Conservation (phyloP, 805 yeast species). For the Limtongia smithiae region DNA sequence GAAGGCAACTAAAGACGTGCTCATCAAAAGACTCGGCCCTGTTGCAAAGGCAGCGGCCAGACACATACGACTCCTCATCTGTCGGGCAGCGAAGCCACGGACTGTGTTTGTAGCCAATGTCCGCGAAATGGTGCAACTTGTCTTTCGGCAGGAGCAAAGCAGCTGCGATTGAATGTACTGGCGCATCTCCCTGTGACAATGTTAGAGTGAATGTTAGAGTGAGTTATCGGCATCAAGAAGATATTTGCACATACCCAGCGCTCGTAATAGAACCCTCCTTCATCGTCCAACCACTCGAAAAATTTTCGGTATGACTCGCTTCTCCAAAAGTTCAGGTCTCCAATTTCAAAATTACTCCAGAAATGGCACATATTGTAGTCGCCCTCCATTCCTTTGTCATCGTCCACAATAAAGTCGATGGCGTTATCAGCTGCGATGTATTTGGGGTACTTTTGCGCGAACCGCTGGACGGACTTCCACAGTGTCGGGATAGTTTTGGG, state of each 20-base stretch:
- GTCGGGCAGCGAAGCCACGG: constrained; percentile 43
- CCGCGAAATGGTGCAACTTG: constrained; percentile 56
- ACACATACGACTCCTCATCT: constrained; percentile 26
- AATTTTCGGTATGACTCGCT: constrained; percentile 50
- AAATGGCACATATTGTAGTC: constrained; percentile 73
- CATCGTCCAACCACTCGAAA: constrained; percentile 54
- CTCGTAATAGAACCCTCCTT: constrained; percentile 70
- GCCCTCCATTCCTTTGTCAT: constrained; percentile 56
- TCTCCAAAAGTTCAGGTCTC: constrained; percentile 57
- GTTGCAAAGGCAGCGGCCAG: constrained; percentile 29
- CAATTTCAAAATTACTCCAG: constrained; percentile 76
- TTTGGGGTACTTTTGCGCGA: constrained; percentile 56
- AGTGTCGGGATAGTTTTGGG: constrained; percentile 67
- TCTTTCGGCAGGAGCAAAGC: constrained; percentile 51
- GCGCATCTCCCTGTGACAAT: constrained; percentile 56
- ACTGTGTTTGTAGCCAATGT: constrained; percentile 55
- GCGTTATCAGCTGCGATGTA: constrained; percentile 59
- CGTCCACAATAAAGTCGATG: constrained; percentile 66
- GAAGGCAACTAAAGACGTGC: constrained; percentile 30
- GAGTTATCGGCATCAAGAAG: constrained; percentile 42
- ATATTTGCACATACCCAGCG: constrained; percentile 83
- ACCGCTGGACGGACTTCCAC: constrained; percentile 70
- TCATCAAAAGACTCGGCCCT: constrained; percentile 30
- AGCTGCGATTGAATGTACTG: constrained; percentile 64
- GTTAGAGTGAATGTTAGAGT: neutral